Evolutionary conservation across 441 rosid species (phyloP).

Genomic region (Capsella rubella): DNA sequence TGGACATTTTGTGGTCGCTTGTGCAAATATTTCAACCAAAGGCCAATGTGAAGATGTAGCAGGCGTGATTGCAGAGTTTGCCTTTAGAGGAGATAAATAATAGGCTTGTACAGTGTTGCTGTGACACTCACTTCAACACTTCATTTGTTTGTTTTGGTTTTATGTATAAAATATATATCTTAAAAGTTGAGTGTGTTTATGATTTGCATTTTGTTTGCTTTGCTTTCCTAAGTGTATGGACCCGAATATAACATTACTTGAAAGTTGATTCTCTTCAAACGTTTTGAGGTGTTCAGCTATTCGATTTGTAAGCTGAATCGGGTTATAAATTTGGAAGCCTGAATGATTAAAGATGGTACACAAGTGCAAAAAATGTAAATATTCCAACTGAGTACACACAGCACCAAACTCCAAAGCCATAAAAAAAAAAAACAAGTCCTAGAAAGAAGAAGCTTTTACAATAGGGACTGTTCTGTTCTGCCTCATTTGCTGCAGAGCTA

Average conservation of each 20-base stretch:
- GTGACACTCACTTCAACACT: slow-evolving; percentile 24
- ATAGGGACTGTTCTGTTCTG: neutral
- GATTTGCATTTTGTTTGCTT: slow-evolving; percentile 14
- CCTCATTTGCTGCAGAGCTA: neutral
- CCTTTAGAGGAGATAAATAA: slow-evolving; percentile 19
- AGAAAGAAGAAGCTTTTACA: slow-evolving; percentile 1
- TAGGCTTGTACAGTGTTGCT: slow-evolving; percentile 35
- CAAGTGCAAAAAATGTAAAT: neutral
- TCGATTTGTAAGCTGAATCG: neutral
- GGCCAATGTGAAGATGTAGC: slow-evolving; percentile 49
- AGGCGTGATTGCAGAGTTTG: slow-evolving; percentile 23
- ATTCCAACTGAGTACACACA: neutral
- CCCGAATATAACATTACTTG: neutral
- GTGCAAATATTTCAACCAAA: slow-evolving; percentile 84
- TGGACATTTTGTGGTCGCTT: slow-evolving; percentile 94
- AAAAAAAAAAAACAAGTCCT: neutral
- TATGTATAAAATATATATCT: neutral
- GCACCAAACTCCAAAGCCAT: neutral
- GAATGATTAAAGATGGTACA: neutral
- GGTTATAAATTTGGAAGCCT: neutral
- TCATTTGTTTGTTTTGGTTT: slow-evolving; percentile 26
- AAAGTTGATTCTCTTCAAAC: neutral
- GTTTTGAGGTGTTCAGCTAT: neutral
- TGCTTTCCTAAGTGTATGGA: slow-evolving; percentile 4
- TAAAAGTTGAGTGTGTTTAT: slow-evolving; percentile 21